Base-by-base conservation (phyloP, 805 yeast genomes). In the Debaryomyces prosopidis region DNA sequence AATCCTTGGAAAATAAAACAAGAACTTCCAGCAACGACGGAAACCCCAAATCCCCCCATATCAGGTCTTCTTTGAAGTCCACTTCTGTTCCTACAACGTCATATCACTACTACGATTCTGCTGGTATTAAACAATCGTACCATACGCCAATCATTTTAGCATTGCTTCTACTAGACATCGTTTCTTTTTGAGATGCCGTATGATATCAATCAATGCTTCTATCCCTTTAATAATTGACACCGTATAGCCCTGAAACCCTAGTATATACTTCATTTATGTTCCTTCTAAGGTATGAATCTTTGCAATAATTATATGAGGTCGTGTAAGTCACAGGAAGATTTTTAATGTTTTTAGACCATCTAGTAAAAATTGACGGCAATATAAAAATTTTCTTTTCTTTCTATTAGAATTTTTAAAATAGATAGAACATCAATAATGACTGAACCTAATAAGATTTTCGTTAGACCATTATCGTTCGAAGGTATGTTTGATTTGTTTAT, bases 401-500 rank as follows among this genome's bases (percentile, higher is more conserved):
- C 16, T 7, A 30, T 30, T 30, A 30, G 33, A 30, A 9, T 30
- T 30, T 30, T n/a, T 6, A 30, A n/a, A 30, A n/a, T n/a, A 14
- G 11, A 30, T 30, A 30, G 11, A 9, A 12, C 32, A 23, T 31
- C 36, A 15, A 34, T 39, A 14, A 52, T 52, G 52, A 56, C 59
- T 39, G 65, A 59, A 57, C 50, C 65, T 43, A 57, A 50, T 43
- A 62, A 63, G 46, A 57, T 81, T 46, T 81, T 81, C 57, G 83
- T 80, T 49, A 81, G 85, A 77, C 87, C 87, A 34, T 75, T 81
- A 59, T 79, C 81, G 53, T 76, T 71, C 42, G 84, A 80, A 51
- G 64, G 69, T 64, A 62, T 48, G 69, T 62, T 18, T 17, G 16
- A 11, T n/a, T 33, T 27, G 12, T 35, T 18, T n/a, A 38, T 36